Conservation (phyloP, 2,329 filamentous ascomycete genomes). For the Gaeumannomyces tritici region DNA sequence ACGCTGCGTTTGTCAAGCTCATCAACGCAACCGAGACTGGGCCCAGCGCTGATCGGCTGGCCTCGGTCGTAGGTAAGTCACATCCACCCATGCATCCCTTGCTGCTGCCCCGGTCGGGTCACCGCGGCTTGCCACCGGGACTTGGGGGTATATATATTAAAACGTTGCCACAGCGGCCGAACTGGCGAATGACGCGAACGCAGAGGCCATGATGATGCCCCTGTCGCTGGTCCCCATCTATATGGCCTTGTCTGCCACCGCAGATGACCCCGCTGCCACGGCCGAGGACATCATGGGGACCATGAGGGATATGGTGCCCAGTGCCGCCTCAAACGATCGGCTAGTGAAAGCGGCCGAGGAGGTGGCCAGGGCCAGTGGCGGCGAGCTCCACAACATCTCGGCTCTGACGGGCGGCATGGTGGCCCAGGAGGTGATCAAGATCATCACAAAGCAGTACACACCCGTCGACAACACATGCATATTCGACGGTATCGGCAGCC, state of each 20-base stretch:
- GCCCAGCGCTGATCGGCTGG: conserved; percentile 31
- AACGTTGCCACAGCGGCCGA: conserved; percentile 35
- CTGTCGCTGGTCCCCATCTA: conserved; percentile 60
- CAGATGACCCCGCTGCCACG: conserved; percentile 31
- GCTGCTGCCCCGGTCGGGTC: too few species aligned
- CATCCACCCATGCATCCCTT: background rate
- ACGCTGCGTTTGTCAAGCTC: conserved; percentile 85
- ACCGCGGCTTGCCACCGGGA: too few species aligned
- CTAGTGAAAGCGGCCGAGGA: conserved; percentile 51
- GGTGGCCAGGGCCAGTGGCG: conserved; percentile 66
- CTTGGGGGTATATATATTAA: conserved; percentile 11
- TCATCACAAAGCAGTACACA: conserved; percentile 65
- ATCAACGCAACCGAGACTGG: conserved; percentile 46
- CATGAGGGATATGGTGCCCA: conserved; percentile 31
- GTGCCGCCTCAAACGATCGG: conserved; percentile 28
- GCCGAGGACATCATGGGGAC: conserved; percentile 43
- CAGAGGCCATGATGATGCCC: conserved; percentile 35
- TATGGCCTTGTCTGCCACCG: conserved; percentile 50
- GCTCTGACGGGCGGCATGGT: conserved; percentile 83
- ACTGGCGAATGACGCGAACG: conserved; percentile 42
- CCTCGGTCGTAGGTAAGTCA: conserved; percentile 44
- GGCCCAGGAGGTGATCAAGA: conserved; percentile 95
- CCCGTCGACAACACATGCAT: conserved; percentile 63
- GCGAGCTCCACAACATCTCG: conserved; percentile 87
- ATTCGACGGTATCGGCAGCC: conserved; percentile 58